Conservation (phyloP, 768 basidiomycete species). For the Chalciporus sphaerocephalus region DNA sequence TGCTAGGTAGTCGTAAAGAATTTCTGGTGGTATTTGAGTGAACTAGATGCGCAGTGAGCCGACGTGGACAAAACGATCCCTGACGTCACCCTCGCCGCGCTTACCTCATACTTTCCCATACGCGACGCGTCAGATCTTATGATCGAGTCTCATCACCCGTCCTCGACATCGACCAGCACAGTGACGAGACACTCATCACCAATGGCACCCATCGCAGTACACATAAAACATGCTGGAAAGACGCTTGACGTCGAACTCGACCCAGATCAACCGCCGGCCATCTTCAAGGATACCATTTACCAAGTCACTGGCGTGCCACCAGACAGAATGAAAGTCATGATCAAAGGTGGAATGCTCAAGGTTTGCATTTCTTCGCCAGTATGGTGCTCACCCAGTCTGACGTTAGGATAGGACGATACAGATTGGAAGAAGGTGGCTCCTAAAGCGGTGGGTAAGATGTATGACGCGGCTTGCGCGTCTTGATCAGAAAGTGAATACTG, state of each 20-base stretch:
- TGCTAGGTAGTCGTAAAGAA: neutral
- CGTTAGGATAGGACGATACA: slow-evolving; percentile 67
- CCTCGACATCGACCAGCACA: neutral
- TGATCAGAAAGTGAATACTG: neutral
- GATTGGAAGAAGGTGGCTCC: slow-evolving; percentile 80
- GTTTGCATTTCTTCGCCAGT: slow-evolving; percentile 33
- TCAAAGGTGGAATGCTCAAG: slow-evolving; percentile 89
- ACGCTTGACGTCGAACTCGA: slow-evolving; percentile 67
- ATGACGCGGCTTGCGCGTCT: slow-evolving; percentile 4
- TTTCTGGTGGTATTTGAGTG: neutral
- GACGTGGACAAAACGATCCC: slow-evolving; percentile 17
- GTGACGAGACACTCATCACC: neutral
- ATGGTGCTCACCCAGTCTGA: neutral
- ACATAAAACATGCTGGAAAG: slow-evolving; percentile 90
- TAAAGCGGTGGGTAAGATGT: slow-evolving; percentile 57
- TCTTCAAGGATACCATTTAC: slow-evolving; percentile 82
- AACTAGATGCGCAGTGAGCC: neutral
- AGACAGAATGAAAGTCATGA: slow-evolving; percentile 96
- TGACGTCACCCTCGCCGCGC: slow-evolving; percentile 22
- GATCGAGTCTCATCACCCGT: slow-evolving; percentile 11
- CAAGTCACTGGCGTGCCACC: slow-evolving; percentile 79
- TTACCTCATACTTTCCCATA: slow-evolving; percentile 33
- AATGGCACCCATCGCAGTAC: slow-evolving; percentile 71
- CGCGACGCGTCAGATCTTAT: slow-evolving; percentile 20
- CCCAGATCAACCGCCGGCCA: slow-evolving; percentile 58